Base-by-base conservation (phyloP, 2,329 filamentous ascomycete species). In the Lecanosticta acicola region DNA sequence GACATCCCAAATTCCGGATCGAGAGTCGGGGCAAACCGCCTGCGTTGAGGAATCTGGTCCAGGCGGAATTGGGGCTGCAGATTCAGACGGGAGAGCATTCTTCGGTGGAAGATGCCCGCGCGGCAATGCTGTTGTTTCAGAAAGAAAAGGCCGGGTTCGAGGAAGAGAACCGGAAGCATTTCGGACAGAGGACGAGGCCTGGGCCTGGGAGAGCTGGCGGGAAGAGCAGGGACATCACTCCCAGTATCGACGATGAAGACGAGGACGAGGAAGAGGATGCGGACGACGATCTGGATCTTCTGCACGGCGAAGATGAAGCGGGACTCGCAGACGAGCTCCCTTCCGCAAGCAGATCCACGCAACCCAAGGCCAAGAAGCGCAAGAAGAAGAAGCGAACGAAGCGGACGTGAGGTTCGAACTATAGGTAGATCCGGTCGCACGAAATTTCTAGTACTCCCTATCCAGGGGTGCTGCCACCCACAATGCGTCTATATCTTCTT, bases 51-150 rank as follows among this genome's bases (percentile, higher is more conserved):
- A 68, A 77, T 44, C 57, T 83, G 47, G 78, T 77, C 16, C 72
- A 72, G 48, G 74, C 77, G 54, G 66, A 80, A 45, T 57, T 83
- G 29, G 80, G 79, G 0, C 59, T 80, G 44, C 73, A 75, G 46
- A 82, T 83, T 20, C 80, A 83, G 59, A 70, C 69, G 3, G 78
- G 78, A 1, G 74, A 76, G 50, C 80, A 83, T 69, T 78, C 74
- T 43, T 79, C 75, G 58, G 71, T 83, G 44, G 80, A 83, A 59
- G 93, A 98, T 72, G 93, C 93, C 1, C 75, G 88, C 55, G 88
- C 87, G 3, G 84, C 89, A 0, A 97, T 98, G 89, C 71, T 91
- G 45, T 70, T 98, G 34, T 97, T 94, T 62, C 77, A 86, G 51
- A 79, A 81, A 55, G 80, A 89, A 64, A 97, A 96, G 70, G 75